phyloP scores from a whole-genome alignment of 768 basidiomycete genomes.

The Amanita brunnescens region DNA sequence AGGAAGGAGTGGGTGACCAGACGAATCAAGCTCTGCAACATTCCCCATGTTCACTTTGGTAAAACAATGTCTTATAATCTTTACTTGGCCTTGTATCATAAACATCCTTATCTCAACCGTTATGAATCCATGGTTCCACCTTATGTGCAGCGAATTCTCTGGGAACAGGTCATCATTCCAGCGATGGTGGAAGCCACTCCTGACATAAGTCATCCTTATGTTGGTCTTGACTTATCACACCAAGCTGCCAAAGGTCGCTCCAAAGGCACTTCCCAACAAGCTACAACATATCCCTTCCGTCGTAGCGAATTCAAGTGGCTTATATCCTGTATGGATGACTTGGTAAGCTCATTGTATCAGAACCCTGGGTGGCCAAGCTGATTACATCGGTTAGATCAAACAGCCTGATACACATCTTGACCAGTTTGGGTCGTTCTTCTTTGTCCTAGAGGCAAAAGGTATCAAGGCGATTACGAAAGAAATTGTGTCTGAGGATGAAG shows the following conservation, averaged over 20 bases:
- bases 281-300: too few species aligned
- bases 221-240: too few species aligned
- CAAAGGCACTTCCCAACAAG: too few species aligned
- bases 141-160: background rate
- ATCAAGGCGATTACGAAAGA: constrained; percentile 1
- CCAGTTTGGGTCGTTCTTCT: constrained; percentile 14
- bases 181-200: background rate
- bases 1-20: background rate
- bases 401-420: too few species aligned
- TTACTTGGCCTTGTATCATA: background rate
- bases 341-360: too few species aligned
- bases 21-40: background rate
- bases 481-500: background rate
- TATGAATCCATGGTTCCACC: background rate
- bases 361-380: too few species aligned
- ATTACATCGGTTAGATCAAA: too few species aligned
- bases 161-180: background rate
- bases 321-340: too few species aligned
- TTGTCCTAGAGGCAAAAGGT: constrained; percentile 14
- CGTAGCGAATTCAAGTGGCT: too few species aligned
- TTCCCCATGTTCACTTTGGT: background rate
- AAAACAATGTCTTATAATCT: background rate
- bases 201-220: background rate
- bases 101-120: background rate
- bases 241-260: too few species aligned